phyloP scores from a whole-genome alignment of 2,329 filamentous ascomycete species.

The Sphaerulina populicola region DNA sequence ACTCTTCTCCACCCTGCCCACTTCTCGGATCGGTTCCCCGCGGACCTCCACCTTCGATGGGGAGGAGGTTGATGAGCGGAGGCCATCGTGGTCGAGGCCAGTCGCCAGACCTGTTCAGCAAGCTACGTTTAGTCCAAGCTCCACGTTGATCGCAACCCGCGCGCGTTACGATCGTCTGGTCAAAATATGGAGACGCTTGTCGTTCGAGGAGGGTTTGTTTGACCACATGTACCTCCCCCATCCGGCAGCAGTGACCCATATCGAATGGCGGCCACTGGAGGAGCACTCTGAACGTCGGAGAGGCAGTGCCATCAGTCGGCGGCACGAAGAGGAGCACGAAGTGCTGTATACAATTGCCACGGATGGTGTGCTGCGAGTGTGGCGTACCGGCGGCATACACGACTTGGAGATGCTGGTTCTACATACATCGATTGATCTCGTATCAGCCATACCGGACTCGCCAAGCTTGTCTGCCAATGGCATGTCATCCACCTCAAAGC shows the following conservation, averaged over 20 bases:
- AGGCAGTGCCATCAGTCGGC: slow-evolving; percentile 23
- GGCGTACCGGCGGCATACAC: slow-evolving; percentile 67
- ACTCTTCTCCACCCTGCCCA: slow-evolving; percentile 53
- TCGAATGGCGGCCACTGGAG: slow-evolving; percentile 71
- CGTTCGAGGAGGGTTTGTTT: slow-evolving; percentile 80
- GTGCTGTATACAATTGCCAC: slow-evolving; percentile 82
- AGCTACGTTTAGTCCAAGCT: slow-evolving; percentile 76
- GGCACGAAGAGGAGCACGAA: slow-evolving; percentile 51
- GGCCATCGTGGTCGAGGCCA: slow-evolving; percentile 60
- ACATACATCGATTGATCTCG: slow-evolving; percentile 73
- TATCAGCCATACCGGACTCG: slow-evolving; percentile 51
- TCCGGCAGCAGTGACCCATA: slow-evolving; percentile 65
- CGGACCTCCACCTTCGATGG: slow-evolving; percentile 21
- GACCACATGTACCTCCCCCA: slow-evolving; percentile 88
- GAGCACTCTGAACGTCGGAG: slow-evolving; percentile 56
- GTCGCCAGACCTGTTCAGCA: slow-evolving; percentile 66
- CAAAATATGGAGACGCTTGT: slow-evolving; percentile 85
- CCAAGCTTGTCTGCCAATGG: slow-evolving; percentile 41
- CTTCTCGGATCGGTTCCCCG: slow-evolving; percentile 24
- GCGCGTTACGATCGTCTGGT: slow-evolving; percentile 71
- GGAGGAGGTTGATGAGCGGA: slow-evolving; percentile 39
- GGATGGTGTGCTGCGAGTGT: slow-evolving; percentile 73
- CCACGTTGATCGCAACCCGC: slow-evolving; percentile 73
- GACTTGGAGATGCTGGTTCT: slow-evolving; percentile 64
- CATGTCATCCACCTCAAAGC: slow-evolving; percentile 34